Conservation (phyloP, 257 asterid species). For the Forsythia viridissima region DNA sequence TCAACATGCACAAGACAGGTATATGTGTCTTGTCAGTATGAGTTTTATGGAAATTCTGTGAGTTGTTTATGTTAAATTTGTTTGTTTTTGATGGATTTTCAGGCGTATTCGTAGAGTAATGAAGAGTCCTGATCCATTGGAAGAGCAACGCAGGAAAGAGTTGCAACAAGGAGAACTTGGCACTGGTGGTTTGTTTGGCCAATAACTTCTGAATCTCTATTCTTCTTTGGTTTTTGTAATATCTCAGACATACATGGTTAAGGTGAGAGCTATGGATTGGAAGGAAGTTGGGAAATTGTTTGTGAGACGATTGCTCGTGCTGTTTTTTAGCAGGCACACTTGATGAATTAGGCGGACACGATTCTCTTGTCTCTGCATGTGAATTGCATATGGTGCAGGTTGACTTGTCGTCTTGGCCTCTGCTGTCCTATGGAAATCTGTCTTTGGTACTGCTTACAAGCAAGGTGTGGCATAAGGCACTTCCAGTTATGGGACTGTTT, state of each 20-base stretch:
- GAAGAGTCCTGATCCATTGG: constrained; percentile 54
- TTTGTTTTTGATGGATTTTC: constrained; percentile 8
- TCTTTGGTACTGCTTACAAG: constrained; percentile 40
- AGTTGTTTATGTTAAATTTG: constrained; percentile 7
- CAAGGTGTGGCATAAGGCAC: constrained; percentile 66
- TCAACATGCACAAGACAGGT: constrained; percentile 91
- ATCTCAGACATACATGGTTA: constrained; percentile 26
- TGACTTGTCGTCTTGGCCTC: constrained; percentile 29
- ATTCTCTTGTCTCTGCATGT: constrained; percentile 25
- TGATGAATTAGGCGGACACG: constrained; percentile 41
- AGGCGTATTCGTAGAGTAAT: constrained; percentile 44
- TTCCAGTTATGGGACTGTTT: constrained; percentile 36
- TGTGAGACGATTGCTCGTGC: constrained; percentile 44
- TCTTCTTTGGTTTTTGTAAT: constrained; percentile 28
- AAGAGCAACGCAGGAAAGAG: constrained; percentile 54
- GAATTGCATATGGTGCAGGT: constrained; percentile 45
- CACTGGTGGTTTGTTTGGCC: constrained; percentile 55
- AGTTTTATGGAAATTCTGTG: background rate
- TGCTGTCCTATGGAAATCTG: constrained; percentile 25
- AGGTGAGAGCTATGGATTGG: constrained; percentile 50
- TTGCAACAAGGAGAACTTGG: constrained; percentile 51
- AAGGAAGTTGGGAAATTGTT: constrained; percentile 46
- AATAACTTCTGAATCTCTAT: constrained; percentile 24
- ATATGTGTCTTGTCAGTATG: background rate
- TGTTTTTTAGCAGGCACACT: constrained; percentile 65